Evolutionary conservation across 169 alveolate genomes (phyloP), one percentile per base, ranked within the genome.

Genomic region (Eimeria sp.): DNA sequence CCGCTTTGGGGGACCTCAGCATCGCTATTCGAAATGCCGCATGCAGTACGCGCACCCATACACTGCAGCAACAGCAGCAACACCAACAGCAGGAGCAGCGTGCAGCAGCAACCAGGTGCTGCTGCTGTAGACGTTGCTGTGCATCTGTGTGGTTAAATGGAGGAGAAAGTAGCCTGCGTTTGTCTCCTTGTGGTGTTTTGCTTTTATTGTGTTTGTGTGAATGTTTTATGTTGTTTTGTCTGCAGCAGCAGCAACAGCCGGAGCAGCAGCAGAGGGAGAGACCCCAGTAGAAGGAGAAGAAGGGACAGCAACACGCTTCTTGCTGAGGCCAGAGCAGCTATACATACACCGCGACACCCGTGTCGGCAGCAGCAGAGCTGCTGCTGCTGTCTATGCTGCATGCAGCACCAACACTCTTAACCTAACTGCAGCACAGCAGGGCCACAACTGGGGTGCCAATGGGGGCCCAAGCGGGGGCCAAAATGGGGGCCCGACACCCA

Each of bases 1-100:
- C 47, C 7, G 90, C 90, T 6, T 25, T 82, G 20, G 47, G 58
- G 11, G n/a, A 51, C 34, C 90, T 82, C 30, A 65, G 47, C 49
- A 4, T 82, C 30, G 90, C 90, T n/a, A 82, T 82, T 20, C 49
- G 90, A 51, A 82, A 82, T 27, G 90, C 90, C 10, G 90, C 90
- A 82, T 82, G 90, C 90, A 25, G 90, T 82, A 25, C 7, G 90
- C 86, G 5, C 78, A 22, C 7, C 16, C 61, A 54, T 54, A 0
- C 16, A 11, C 45, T 5, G 82, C 82, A 72, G 27, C 70, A 13
- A 9, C 70, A 13, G 70, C 70, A 61, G n/a, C 70, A 61, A 25
- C 70, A 61, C 27, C 70, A 61, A 25, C 70, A 61, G 70, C n/a
- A 61, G 70, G 27, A 61, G 70, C n/a, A 61, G 70, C n/a, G 20